phyloP scores from a whole-genome alignment of 2,329 filamentous ascomycete species.

The Calycina herbarum region DNA sequence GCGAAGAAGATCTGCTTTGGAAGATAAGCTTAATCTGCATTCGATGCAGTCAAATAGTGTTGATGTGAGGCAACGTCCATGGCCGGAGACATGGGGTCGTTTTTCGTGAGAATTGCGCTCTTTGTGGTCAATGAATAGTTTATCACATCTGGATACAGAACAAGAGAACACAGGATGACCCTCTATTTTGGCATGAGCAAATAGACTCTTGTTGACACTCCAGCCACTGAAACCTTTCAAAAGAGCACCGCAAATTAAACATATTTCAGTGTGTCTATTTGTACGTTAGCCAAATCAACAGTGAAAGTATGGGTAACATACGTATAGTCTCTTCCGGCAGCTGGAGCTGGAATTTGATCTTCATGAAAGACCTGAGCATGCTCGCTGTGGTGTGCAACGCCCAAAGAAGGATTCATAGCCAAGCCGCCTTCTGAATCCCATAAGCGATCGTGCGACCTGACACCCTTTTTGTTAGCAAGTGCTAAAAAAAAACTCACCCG shows the following conservation, averaged over 20 bases:
- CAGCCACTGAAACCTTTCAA: neutral
- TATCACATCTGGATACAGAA: conserved; percentile 7
- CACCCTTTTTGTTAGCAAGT: conserved; percentile 32
- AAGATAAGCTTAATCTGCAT: conserved; percentile 12
- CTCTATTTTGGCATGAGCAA: neutral
- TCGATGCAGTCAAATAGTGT: conserved; percentile 19
- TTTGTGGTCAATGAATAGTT: conserved; percentile 8
- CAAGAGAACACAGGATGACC: conserved; percentile 11
- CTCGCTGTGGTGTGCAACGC: too few relatives aligned
- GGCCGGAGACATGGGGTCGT: conserved; percentile 12
- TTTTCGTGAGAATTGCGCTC: conserved; percentile 19
- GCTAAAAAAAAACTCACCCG: conserved; percentile 29
- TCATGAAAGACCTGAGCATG: neutral
- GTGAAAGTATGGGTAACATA: neutral
- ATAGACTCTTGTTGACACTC: neutral
- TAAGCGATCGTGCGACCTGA: neutral
- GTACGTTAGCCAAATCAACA: too few relatives aligned
- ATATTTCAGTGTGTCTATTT: neutral
- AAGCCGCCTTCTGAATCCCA: neutral
- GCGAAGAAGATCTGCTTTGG: conserved; percentile 19
- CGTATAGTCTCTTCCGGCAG: neutral
- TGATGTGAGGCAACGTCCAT: conserved; percentile 7
- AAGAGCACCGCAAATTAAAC: neutral
- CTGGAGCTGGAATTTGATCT: neutral
- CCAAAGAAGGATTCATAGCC: neutral